A percentile compares a stretch with the other conserved stretches of the same genome.
phyloP scores from a whole-genome alignment of 257 asterid species.

The Capsicum pubescens region DNA sequence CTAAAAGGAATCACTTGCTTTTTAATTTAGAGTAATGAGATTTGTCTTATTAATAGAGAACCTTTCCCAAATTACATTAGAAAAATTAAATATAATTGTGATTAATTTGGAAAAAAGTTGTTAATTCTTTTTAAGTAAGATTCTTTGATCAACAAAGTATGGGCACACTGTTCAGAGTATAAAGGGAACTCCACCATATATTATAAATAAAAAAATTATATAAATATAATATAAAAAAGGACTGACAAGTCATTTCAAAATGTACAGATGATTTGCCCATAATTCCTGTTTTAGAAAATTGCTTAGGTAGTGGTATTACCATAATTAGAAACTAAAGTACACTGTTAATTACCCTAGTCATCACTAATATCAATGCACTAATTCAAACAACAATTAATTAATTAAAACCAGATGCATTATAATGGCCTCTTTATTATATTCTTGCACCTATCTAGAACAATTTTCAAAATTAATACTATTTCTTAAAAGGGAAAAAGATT shows the following conservation, averaged over 20 bases:
- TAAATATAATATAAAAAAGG: conserved; percentile 17
- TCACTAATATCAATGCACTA: conserved; percentile 19
- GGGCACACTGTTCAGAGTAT: conserved; percentile 40
- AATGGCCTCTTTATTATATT: neutral
- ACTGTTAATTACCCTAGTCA: conserved; percentile 22
- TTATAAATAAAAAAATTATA: conserved; percentile 11
- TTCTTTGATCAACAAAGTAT: conserved; percentile 27
- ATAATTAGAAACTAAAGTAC: conserved; percentile 31
- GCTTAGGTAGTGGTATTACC: conserved; percentile 31
- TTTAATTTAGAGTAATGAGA: neutral
- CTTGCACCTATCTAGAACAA: neutral
- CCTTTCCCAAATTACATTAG: conserved; percentile 7
- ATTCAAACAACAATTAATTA: neutral
- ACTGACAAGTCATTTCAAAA: conserved; percentile 37
- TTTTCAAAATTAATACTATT: neutral
- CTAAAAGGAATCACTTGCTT: conserved; percentile 41
- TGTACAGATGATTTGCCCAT: neutral
- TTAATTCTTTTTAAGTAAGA: conserved; percentile 6
- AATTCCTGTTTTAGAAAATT: conserved; percentile 31
- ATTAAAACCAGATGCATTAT: neutral
- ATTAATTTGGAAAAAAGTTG: conserved; percentile 23
- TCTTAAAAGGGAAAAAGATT: no score
- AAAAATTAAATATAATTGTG: conserved; percentile 15
- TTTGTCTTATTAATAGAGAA: neutral
- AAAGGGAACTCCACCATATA: conserved; percentile 63